These are phyloP conservation scores for Dentipellis sp. DNA, from an alignment of 768 basidiomycete species.

Conservation along the genomic window DNA sequence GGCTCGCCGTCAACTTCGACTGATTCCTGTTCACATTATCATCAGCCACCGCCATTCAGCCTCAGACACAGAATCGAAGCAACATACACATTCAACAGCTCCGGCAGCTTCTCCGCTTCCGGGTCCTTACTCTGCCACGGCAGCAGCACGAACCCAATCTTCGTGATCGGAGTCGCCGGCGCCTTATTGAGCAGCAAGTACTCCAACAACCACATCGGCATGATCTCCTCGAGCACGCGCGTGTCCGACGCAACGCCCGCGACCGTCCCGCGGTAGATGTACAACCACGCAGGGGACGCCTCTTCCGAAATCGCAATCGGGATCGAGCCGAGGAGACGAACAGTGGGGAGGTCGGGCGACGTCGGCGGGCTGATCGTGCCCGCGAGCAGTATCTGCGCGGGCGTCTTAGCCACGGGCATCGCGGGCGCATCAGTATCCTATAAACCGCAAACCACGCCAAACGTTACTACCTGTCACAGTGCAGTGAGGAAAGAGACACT, in stretches of 20 bases:
- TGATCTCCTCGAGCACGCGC: conserved; percentile 54
- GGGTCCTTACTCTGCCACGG: conserved; percentile 60
- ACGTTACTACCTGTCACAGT: background rate
- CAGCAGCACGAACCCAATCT: conserved; percentile 84
- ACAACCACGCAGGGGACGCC: conserved; percentile 60
- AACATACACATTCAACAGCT: conserved; percentile 78
- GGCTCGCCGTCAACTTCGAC: conserved; percentile 82
- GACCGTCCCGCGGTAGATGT: conserved; percentile 68
- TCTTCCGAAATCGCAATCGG: conserved; percentile 79
- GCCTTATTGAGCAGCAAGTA: conserved; percentile 67
- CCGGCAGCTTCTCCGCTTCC: conserved; percentile 56
- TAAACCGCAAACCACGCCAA: background rate
- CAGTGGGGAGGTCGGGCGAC: conserved; percentile 60
- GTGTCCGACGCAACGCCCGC: conserved; percentile 45
- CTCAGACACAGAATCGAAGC: background rate
- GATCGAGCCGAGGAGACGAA: conserved; percentile 49
- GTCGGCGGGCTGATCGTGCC: conserved; percentile 56
- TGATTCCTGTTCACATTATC: conserved; percentile 40
- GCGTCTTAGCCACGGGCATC: conserved; percentile 25
- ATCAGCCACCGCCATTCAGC: background rate
- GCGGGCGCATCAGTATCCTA: conserved; percentile 14
- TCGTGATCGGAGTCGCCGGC: conserved; percentile 43
- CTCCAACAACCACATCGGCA: conserved; percentile 87
- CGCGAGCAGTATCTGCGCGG: conserved; percentile 45
- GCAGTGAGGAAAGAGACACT: background rate